Percentiles rank a stretch among this genome's conserved stretches.
These are phyloP conservation scores for Gastrolobium villosum DNA, from an alignment of 306 rosid species.

Conservation along the genomic window DNA sequence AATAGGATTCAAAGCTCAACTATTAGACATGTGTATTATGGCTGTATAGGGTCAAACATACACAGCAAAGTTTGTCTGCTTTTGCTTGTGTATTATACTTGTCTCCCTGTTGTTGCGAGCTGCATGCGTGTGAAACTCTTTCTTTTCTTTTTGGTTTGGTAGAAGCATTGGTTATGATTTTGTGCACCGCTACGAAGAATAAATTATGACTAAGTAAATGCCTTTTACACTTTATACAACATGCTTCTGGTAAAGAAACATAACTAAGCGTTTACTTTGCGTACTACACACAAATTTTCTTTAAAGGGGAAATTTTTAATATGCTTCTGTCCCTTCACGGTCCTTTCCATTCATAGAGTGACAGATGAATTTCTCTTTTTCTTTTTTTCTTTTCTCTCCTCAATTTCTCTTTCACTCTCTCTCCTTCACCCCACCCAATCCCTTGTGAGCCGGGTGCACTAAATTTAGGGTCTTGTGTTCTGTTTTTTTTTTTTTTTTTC, in stretches of 20 bases:
- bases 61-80: conserved; percentile 37
- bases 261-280: conserved; percentile 19
- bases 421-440: too few relatives aligned
- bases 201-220: conserved; percentile 30
- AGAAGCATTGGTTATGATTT: conserved; percentile 36
- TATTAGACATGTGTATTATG: conserved; percentile 27
- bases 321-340: too few relatives aligned
- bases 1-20: conserved; percentile 12
- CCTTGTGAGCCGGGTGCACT: too few relatives aligned
- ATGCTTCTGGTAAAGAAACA: conserved; percentile 35
- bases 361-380: too few relatives aligned
- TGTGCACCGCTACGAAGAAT: neutral
- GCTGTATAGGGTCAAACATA: conserved; percentile 10
- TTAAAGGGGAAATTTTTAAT: too few relatives aligned
- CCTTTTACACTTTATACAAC: conserved; percentile 41
- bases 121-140: conserved; percentile 14
- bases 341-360: too few relatives aligned
- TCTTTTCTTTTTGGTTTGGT: conserved; percentile 11
- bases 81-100: conserved; percentile 42
- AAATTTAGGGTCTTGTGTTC: too few relatives aligned
- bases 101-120: conserved; percentile 30
- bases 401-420: too few relatives aligned
- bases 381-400: too few relatives aligned
- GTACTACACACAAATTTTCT: neutral
- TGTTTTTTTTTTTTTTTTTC: too few relatives aligned